These are phyloP conservation scores for Leucosporidium scottii DNA, from an alignment of 768 basidiomycete genomes.

Conservation along the genomic window DNA sequence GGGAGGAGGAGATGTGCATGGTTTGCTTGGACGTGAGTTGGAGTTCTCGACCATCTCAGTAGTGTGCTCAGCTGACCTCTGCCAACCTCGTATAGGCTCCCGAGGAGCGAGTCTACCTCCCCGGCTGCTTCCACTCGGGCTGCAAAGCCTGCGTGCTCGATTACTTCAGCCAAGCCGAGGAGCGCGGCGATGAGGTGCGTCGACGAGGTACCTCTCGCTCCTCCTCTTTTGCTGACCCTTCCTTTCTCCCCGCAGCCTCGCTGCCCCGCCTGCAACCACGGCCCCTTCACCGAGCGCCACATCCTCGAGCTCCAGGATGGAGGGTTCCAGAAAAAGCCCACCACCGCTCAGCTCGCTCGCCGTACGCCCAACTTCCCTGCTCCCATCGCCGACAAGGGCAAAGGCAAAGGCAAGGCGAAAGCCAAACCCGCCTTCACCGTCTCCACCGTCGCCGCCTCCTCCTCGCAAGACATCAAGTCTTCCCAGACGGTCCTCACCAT, in stretches of 20 bases:
- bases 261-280: conserved; percentile 65
- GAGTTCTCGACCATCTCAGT: conserved; percentile 21
- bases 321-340: conserved; percentile 44
- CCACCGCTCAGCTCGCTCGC: neutral
- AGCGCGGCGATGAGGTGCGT: conserved; percentile 57
- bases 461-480: too few relatives aligned
- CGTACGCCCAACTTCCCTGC: too few relatives aligned
- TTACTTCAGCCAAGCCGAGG: conserved; percentile 61
- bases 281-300: conserved; percentile 38
- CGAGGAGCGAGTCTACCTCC: neutral
- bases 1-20: conserved; percentile 57
- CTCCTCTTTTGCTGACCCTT: neutral
- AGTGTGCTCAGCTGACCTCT: too few relatives aligned
- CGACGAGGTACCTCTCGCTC: neutral
- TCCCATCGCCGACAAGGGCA: neutral
- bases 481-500: too few relatives aligned
- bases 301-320: conserved; percentile 38
- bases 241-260: conserved; percentile 35
- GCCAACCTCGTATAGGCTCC: neutral
- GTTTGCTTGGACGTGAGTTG: conserved; percentile 61
- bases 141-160: conserved; percentile 86
- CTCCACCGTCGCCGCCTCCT: too few relatives aligned
- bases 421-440: neutral
- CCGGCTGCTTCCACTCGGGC: conserved; percentile 64
- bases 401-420: conserved; percentile 11